Evolutionary conservation across 768 basidiomycete species (phyloP), one percentile per base, ranked within the genome.

Genomic region (Termitomyces sp.): DNA sequence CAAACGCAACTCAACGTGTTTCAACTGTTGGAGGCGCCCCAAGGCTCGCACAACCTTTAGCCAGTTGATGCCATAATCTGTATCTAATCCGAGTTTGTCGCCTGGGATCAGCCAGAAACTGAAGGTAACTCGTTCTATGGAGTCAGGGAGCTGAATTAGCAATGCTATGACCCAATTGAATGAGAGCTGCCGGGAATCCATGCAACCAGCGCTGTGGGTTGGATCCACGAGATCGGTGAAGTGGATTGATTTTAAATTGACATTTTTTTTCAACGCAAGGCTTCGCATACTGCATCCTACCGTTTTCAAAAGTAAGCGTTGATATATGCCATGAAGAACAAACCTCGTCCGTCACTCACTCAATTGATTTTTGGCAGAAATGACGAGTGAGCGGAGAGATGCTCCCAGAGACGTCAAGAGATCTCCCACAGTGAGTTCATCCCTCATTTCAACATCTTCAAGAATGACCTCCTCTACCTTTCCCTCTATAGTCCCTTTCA

Each of bases 141-240:
- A 52, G 20, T 24, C 13, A 13, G 59, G 62, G 24, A 60, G 50
- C 22, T 62, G 53, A 28, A 14, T 18, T 14, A 60, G 18, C 24
- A 60, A 9, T 22, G 24, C 48, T 1, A 62, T 55, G 28, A 62
- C 59, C 62, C 59, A 60, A n/a, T 57, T 26, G 5, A 59, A 50
- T 1, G 61, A 60, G 30, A 57, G 46, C 11, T 57, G 49, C 14
- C 13, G 33, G 9, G 16, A 18, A 18, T 24, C 11, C 36, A 11
- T 47, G 43, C 38, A 20, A 11, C 8, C 10, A 20, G 28, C 14
- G 4, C 56, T 28, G 24, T 62, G 53, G 5, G 8, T 51, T 13
- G 62, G 59, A 41, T 62, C 62, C 14, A 62, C 59, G 5, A 62
- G 62, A 33, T 62, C 51, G 13, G 49, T n/a, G 35, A 62, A 62